A percentile compares a stretch with the other conserved stretches of the same genome.
Evolutionary conservation across 139 green algal species (phyloP).

Genomic region (Ostreobium quekettii): DNA sequence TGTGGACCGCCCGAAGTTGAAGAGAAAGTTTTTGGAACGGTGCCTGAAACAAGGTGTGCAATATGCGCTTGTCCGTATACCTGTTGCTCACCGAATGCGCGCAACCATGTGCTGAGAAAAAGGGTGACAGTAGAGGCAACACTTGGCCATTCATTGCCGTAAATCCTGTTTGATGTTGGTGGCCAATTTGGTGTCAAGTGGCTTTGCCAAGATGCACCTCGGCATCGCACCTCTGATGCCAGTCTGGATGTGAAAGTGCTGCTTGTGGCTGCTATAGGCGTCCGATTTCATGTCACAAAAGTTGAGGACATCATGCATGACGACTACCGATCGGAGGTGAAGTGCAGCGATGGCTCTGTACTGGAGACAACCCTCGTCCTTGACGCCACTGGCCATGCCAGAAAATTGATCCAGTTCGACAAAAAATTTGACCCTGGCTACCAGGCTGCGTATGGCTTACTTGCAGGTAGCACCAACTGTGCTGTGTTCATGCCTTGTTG

Average conservation of each 20-base stretch:
- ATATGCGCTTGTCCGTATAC: no score
- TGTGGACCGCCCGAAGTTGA: conserved; percentile 85
- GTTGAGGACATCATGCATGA: conserved; percentile 56
- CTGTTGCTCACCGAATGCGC: no score
- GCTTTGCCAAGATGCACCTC: no score
- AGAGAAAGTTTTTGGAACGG: conserved; percentile 69
- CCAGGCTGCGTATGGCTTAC: conserved; percentile 93
- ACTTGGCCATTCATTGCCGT: no score
- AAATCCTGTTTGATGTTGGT: no score
- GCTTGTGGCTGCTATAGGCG: no score
- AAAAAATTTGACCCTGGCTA: conserved; percentile 85
- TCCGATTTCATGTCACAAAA: conserved; percentile 54
- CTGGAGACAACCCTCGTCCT: conserved; percentile 58
- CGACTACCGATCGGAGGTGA: conserved; percentile 42
- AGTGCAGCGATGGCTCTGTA: conserved; percentile 34
- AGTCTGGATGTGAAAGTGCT: no score
- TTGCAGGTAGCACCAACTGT: conserved; percentile 38
- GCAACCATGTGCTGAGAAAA: no score
- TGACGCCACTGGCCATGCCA: conserved; percentile 84
- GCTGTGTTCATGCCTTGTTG: conserved; percentile 3
- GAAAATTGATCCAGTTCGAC: conserved; percentile 84
- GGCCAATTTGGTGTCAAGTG: no score
- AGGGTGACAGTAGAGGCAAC: no score
- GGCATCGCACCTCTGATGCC: no score
- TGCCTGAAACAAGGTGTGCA: conserved; percentile 57